Evolutionary conservation across 768 basidiomycete genomes (phyloP), one percentile per base, ranked within the genome.

Genomic region (Pleurotus salmoneostramineus): DNA sequence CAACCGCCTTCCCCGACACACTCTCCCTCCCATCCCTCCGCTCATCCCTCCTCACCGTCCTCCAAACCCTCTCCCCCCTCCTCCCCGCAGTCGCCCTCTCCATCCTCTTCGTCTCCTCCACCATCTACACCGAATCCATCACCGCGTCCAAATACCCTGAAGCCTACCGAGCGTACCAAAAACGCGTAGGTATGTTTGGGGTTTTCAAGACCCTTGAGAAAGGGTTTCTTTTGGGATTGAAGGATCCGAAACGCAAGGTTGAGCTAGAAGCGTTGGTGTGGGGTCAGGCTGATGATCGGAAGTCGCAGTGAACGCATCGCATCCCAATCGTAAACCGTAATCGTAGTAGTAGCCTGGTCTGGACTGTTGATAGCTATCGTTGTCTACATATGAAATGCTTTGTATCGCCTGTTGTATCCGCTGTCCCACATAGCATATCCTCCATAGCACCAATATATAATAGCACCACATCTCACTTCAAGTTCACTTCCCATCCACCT

Each of bases 131-230:
- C 0, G 95, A 98, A 73, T 77, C 78, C 37, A 94, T 98, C 64
- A 86, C 91, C 4, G 62, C 65, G 34, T 69, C 77, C 50, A 97
- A 97, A 68, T 94, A 93, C 66, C 83, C 87, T 2, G 71, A 71
- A 12, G 80, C 75, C 3, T 97, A 96, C 70, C 66, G 67, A 4
- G 82, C 85, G 3, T 97, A 95, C 69, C 85, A 85, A 65, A 66
- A 76, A 57, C 83, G 93, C 17, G 93, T 96, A 3, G 86, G 82
- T 10, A 93, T 93, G 88, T 95, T 96, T 66, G 70, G 81, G 34
- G 82, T 73, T 0, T 5, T 66, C 5, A 56, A 61, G 5, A 71
- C 83, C 74, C 11, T 62, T 56, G 60, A 63, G 27, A 70, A 72
- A 55, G 68, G 70, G 2, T 8, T 71, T 1, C 4, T 45, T 10